These are phyloP conservation scores for Entomortierella lignicola DNA, from an alignment of 192 early-diverging fungal species.

Conservation along the genomic window DNA sequence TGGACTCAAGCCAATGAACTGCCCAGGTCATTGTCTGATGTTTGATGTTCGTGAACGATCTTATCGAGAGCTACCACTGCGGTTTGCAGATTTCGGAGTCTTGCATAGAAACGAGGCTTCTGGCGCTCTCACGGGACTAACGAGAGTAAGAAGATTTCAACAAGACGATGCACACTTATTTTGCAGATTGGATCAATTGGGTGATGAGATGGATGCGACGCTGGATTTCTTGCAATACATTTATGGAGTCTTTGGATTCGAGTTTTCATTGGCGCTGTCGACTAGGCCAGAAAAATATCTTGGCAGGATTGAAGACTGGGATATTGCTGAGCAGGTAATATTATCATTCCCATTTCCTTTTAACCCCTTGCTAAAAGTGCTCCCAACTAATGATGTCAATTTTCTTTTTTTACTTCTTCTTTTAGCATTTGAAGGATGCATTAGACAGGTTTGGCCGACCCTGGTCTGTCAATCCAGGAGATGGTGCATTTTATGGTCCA, in stretches of 20 bases:
- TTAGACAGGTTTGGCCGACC: constrained; percentile 80
- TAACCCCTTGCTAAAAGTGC: background rate
- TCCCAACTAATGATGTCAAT: too few species aligned
- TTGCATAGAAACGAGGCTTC: constrained; percentile 94
- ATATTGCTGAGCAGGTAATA: constrained; percentile 83
- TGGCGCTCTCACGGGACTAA: constrained; percentile 93
- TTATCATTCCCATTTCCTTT: background rate
- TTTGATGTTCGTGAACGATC: constrained; percentile 93
- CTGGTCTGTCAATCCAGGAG: constrained; percentile 93
- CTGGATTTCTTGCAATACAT: constrained; percentile 91
- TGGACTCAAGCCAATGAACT: constrained; percentile 99
- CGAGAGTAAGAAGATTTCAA: constrained; percentile 96
- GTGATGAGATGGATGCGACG: constrained; percentile 83
- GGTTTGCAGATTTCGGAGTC: constrained; percentile 98
- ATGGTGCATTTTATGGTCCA: constrained; percentile 99
- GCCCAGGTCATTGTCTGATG: constrained; percentile 98
- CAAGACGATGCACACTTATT: constrained; percentile 99
- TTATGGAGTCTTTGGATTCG: constrained; percentile 96
- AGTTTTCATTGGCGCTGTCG: constrained; percentile 91
- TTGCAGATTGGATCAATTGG: constrained; percentile 89
- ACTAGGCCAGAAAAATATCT: constrained; percentile 97
- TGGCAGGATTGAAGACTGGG: constrained; percentile 91
- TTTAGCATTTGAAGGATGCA: constrained; percentile 70
- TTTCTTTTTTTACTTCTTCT: background rate
- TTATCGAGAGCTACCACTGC: constrained; percentile 97